Conservation (phyloP, 306 rosid species). For the Dryas octopetala region DNA sequence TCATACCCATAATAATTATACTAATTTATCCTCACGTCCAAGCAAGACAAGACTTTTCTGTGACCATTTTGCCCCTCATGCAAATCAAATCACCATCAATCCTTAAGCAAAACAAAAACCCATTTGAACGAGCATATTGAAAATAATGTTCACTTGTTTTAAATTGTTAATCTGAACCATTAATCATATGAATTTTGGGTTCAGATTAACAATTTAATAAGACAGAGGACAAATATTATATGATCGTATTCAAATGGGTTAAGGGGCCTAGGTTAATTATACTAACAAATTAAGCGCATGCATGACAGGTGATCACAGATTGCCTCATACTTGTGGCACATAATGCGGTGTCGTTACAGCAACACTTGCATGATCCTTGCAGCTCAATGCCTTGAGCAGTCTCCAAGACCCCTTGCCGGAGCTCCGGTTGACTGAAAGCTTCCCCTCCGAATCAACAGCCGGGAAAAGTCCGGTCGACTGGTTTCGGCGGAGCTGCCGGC, state of each 20-base stretch:
- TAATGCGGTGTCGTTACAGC: constrained; percentile 63
- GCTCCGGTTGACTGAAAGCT: constrained; percentile 39
- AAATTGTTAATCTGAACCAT: background rate
- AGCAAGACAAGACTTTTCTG: constrained; percentile 11
- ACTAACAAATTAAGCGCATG: background rate
- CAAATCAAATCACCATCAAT: background rate
- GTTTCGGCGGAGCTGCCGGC: constrained; percentile 60
- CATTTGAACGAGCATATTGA: constrained; percentile 2
- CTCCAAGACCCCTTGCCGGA: constrained; percentile 69
- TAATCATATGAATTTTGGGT: background rate
- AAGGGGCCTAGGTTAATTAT: background rate
- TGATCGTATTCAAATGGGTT: background rate
- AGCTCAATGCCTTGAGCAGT: constrained; percentile 70
- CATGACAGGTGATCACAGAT: constrained; percentile 27
- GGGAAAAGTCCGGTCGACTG: constrained; percentile 35
- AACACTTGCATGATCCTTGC: constrained; percentile 69
- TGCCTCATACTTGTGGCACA: constrained; percentile 31
- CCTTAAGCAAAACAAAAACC: background rate
- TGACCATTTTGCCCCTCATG: constrained; percentile 39
- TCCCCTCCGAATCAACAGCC: constrained; percentile 18
- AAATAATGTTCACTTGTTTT: background rate
- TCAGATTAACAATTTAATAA: background rate
- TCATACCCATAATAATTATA: constrained; percentile 20
- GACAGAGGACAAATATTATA: background rate
- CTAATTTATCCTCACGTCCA: constrained; percentile 11